Evolutionary conservation across 2,329 filamentous ascomycete genomes (phyloP), one percentile per base, ranked within the genome.

Genomic region (Venturia effusa): DNA sequence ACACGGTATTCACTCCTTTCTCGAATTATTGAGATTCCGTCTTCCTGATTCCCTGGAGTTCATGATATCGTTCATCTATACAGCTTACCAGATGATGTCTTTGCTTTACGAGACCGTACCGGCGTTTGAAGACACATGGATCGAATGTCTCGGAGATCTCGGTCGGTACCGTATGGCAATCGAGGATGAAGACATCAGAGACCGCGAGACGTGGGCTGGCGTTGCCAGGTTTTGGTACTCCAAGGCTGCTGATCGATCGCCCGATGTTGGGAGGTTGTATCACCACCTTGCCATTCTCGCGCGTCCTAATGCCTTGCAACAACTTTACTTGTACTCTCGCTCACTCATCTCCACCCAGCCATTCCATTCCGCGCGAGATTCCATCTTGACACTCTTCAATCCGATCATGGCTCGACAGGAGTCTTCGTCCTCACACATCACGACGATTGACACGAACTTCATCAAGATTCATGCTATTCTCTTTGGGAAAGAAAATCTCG

Each of bases 21-120:
- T 96, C 0, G 90, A 96, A 68, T 73, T 95, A 0, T 68, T 76
- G 5, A 71, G 74, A 0, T 85, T 90, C 67, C 83, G 87, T 1
- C 77, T 97, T 0, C 93, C 92, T 0, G 81, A 80, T 0, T 92
- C 89, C 1, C 76, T 92, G 0, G 92, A 97, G 61, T 89, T 96
- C 64, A 97, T 97, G 92, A 77, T 96, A 0, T 86, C 87, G 0
- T 97, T 96, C 64, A 91, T 97, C 0, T 95, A 96, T 66, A 76
- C 93, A 17, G 88, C 92, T 0, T 97, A 97, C 68, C 89, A 88
- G 1, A 95, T 96, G 85, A 90, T 97, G 83, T 88, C 90, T 0
- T 75, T 97, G 0, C 75, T 97, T 0, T 89, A 92, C 65, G 93
- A 97, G 69, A 96, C 90, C 0, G 90, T 96, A 0, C 86, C 89